Base-by-base conservation (phyloP, 768 basidiomycete genomes). In the Lactarius psammicola region DNA sequence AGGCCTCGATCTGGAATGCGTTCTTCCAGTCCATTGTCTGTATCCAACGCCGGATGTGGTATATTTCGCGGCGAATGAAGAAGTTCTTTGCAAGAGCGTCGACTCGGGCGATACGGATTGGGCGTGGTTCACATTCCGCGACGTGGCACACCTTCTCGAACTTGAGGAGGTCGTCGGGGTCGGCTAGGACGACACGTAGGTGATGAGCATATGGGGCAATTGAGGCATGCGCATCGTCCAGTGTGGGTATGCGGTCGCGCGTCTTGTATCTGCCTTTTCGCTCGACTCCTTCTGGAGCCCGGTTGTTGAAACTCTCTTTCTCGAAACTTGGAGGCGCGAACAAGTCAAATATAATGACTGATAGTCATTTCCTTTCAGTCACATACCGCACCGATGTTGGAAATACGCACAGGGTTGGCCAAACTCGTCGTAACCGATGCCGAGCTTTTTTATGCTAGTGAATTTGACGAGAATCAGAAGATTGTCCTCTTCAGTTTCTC, bases 161-260 rank as follows among this genome's bases (percentile, higher is more conserved):
- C 33, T 76, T 76, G 17, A 77, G 69, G 4, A 88, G 76, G 60
- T 86, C 84, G 4, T 72, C 69, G 26, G 80, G 74, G 23, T 86
- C 78, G 69, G 79, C 82, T 1, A 92, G 78, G 13, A 87, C 71
- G 38, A 93, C 70, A 30, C 88, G 87, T 5, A 94, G 74, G 44
- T 92, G 87, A 56, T 87, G 84, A 1, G 89, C 87, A 69, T 87
- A 94, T 17, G 87, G 85, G 0, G 89, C 85, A 38, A 92, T 80
- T 2, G 74, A 70, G 33, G 72, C 77, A 63, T 93, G 92, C 0
- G 81, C 80, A 23, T 80, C 73, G 69, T 88, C 80, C 34, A 92
- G 70, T 18, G 80, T 79, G 17, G 82, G 81, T 15, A 91, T 77
- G 17, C 90, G 82, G 54, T 82, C 80, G 49, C 84, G 85, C 70